phyloP scores from a whole-genome alignment of 805 yeast species.

The Starmera quercuum region DNA sequence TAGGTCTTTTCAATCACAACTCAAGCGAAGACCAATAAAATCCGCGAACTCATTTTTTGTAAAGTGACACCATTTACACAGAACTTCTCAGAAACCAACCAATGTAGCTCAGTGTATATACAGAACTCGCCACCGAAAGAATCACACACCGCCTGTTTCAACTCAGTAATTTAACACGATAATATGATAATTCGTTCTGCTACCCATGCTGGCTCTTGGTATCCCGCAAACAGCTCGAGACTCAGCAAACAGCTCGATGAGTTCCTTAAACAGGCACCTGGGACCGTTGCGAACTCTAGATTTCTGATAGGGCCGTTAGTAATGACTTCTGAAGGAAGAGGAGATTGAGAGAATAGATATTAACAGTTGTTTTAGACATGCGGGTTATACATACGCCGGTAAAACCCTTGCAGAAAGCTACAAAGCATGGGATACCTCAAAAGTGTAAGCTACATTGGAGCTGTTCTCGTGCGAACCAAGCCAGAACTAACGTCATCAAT shows the following conservation, averaged over 20 bases:
- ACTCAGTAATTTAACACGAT: no score
- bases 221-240: slow-evolving; percentile 35
- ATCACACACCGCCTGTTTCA: no score
- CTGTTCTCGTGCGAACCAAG: slow-evolving; percentile 3
- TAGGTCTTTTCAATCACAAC: no score
- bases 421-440: slow-evolving; percentile 53
- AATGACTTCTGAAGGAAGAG: neutral
- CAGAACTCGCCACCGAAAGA: no score
- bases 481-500: slow-evolving; percentile 2
- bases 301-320: slow-evolving; percentile 48
- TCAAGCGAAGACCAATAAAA: no score
- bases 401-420: slow-evolving; percentile 71
- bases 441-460: slow-evolving; percentile 22
- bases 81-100: no score
- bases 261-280: slow-evolving; percentile 33
- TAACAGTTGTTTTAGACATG: slow-evolving; percentile 50
- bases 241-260: slow-evolving; percentile 45
- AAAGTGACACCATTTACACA: no score
- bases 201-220: slow-evolving; percentile 81
- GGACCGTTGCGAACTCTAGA: slow-evolving; percentile 32
- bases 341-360: slow-evolving; percentile 3
- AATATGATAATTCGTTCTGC: slow-evolving; percentile 1
- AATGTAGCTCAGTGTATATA: no score
- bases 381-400: slow-evolving; percentile 86
- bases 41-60: no score